phyloP scores from a whole-genome alignment of 208 protist species.

The Naegleria lovaniensis region DNA sequence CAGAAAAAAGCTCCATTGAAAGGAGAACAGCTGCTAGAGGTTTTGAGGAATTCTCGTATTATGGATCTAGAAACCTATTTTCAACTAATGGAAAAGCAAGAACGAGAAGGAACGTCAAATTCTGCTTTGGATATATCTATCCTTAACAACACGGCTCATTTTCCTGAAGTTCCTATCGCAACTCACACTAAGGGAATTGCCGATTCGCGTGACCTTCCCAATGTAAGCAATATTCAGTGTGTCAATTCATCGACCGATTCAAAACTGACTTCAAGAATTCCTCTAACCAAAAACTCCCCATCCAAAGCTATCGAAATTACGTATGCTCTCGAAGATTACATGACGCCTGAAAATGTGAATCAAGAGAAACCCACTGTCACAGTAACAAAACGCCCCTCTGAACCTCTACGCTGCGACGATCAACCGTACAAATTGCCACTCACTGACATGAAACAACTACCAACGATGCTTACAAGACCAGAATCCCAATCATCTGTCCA shows the following conservation, averaged over 20 bases:
- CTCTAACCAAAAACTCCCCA: background rate
- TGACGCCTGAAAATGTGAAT: background rate
- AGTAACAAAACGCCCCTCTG: no score
- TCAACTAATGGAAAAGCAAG: background rate
- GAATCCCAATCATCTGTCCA: background rate
- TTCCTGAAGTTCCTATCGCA: background rate
- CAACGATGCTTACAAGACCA: background rate
- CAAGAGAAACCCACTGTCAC: no score
- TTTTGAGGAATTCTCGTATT: background rate
- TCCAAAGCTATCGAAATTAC: background rate
- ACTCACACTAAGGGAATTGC: background rate
- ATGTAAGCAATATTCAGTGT: background rate
- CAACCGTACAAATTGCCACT: no score
- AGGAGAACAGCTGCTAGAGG: background rate
- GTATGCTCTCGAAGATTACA: background rate
- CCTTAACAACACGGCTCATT: background rate
- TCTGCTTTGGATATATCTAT: background rate
- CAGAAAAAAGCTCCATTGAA: background rate
- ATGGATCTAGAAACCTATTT: background rate
- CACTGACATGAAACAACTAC: no score
- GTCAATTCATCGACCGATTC: no score
- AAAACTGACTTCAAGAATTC: background rate
- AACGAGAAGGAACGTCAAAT: background rate
- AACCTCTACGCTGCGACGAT: no score
- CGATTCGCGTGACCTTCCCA: background rate